phyloP scores from a whole-genome alignment of 1,139 yeast genomes.

The Debaryomyces coudertii region DNA sequence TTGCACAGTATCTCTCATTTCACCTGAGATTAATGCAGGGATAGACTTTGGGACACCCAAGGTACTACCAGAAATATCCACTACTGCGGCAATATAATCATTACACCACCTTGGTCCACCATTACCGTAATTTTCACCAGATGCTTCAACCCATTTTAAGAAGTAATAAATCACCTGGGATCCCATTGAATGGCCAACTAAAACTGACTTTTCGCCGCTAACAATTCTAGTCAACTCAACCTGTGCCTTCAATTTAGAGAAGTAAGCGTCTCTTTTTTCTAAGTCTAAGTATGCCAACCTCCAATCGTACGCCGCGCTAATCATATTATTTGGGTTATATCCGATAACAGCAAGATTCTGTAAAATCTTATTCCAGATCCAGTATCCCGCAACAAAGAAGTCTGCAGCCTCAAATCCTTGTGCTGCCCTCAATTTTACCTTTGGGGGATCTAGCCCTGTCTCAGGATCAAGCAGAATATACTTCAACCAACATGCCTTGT shows the following conservation, averaged over 20 bases:
- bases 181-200: slow-evolving; percentile 96
- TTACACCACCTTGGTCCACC: slow-evolving; percentile 92
- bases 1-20: slow-evolving; percentile 97
- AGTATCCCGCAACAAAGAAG: slow-evolving; percentile 93
- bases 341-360: slow-evolving; percentile 94
- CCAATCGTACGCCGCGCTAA: slow-evolving; percentile 95
- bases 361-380: slow-evolving; percentile 96
- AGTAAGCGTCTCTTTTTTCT: slow-evolving; percentile 84
- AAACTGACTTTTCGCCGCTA: slow-evolving; percentile 72
- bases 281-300: slow-evolving; percentile 85
- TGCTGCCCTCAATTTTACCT: slow-evolving; percentile 80
- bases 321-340: slow-evolving; percentile 88
- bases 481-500: slow-evolving; percentile 90
- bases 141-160: slow-evolving; percentile 94
- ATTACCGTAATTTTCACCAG: slow-evolving; percentile 76
- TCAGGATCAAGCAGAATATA: slow-evolving; percentile 86
- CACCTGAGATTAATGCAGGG: slow-evolving; percentile 91
- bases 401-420: slow-evolving; percentile 98
- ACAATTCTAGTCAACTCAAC: slow-evolving; percentile 58
- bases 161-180: slow-evolving; percentile 86
- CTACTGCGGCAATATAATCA: slow-evolving; percentile 72
- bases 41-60: slow-evolving; percentile 94
- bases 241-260: slow-evolving; percentile 69
- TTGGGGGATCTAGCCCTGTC: slow-evolving; percentile 91
- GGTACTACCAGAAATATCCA: slow-evolving; percentile 85